Base-by-base conservation (phyloP, 2,329 filamentous ascomycete species). In the Orbilia oligospora region DNA sequence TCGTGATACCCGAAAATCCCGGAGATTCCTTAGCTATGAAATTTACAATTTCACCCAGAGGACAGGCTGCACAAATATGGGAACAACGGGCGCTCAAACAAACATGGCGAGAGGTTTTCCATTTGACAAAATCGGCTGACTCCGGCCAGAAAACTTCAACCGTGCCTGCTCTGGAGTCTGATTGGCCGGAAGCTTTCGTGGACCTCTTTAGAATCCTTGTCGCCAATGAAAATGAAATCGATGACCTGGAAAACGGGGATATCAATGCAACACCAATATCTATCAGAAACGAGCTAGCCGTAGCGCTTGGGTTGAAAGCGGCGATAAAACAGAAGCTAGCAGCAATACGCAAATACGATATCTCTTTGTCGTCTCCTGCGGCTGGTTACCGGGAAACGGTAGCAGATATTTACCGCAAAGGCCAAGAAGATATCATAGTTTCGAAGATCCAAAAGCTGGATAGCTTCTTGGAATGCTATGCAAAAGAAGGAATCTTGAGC, bases 1-100 rank as follows among this genome's bases (percentile, higher is more conserved):
- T 88, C 82, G 86, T 85, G 73, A 83, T 87, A 14, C 81, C 82
- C 5, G 80, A 85, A 49, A 88, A 88, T 46, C 86, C 86, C 0
- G 84, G 85, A 48, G 87, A 88, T 80, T 80, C 80, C 4, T 53
- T 82, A 14, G 69, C 79, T 22, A 81, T 82, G 55, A 80, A 79
- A 20, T 79, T 81, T 64, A 81, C 69, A 8, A 27, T 78, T n/a
- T 38, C 44, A 3, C 75, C 75, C 2, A 64, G 61, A n/a, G 75
- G 68, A 8, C 63, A 48, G 30, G 75, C 68, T 12, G 75, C 61
- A 5, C 63, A 66, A 2, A 69, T 72, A 18, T 78, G 75, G 75
- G 30, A 64, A 30, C 30, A 55, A 33, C 41, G 75, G 24, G 18
- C 49, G 5, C 51, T 49, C 14, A 78, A 36, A 22, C 41, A 68